These are phyloP conservation scores for Trypanosoma mega DNA, from an alignment of 208 protist genomes.

Conservation along the genomic window DNA sequence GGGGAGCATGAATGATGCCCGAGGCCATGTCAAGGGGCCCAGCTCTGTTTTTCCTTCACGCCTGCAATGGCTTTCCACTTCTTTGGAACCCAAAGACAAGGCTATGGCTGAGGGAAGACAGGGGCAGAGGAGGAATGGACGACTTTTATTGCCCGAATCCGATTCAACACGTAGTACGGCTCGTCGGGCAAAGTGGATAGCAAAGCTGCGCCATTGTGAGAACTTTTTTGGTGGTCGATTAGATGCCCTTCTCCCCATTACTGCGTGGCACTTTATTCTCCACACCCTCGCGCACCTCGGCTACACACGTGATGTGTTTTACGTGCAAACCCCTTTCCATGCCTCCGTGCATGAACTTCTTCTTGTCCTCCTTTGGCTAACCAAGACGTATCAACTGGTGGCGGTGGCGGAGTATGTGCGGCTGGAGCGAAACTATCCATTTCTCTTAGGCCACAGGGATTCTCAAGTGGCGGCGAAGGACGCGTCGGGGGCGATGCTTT, in stretches of 20 bases:
- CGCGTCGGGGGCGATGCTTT: conserved; percentile 24
- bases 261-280: conserved; percentile 53
- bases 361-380: conserved; percentile 78
- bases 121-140: background rate
- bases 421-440: conserved; percentile 45
- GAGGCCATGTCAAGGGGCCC: background rate
- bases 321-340: conserved; percentile 50
- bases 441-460: conserved; percentile 32
- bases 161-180: background rate
- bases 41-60: conserved; percentile 1
- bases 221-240: conserved; percentile 10
- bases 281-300: conserved; percentile 55
- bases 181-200: background rate
- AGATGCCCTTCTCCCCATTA: conserved; percentile 25
- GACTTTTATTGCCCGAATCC: background rate
- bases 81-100: background rate
- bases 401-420: conserved; percentile 68
- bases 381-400: conserved; percentile 60
- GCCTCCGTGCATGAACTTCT: conserved; percentile 60
- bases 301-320: conserved; percentile 64
- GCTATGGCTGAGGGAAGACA: background rate
- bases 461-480: background rate
- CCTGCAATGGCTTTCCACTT: conserved; percentile 8
- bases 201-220: background rate
- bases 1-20: background rate